Base-by-base conservation (phyloP, 140 eudicot species). In the Stevia rebaudiana region DNA sequence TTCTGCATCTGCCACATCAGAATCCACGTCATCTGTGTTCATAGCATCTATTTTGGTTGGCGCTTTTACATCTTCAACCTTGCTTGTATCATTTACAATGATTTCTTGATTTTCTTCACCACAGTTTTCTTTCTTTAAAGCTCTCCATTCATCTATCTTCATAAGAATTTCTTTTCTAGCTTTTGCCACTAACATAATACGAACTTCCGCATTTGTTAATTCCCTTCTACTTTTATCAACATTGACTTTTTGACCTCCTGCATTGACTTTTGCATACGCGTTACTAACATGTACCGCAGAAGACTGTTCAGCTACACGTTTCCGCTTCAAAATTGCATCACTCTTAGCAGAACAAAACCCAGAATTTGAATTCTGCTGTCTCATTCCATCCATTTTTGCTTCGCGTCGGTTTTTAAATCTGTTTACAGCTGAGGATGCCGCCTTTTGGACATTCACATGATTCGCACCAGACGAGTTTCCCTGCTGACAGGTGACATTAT, bases 151-250 rank as follows among this genome's bases (percentile, higher is more conserved):
- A 17, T 25, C 55, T 18, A 78, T 15, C 42, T 78, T 74, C 75
- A 54, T 70, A 41, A 22, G 42, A 37, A 72, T 66, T 66, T 58
- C 82, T 21, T 49, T 71, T 41, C 74, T 59, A 3, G 82, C 70
- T 66, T 77, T 78, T 74, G 52, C 12, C 71, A 71, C 54, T 73
- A 82, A 73, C 73, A 82, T 74, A 24, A 8, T 41, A 36, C 83
- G 83, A 28, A 64, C 16, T 74, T 81, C 86, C 1, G 68, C 22
- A 37, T 36, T 72, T 40, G 80, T 17, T 43, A 78, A 59, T 50
- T 81, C 86, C 71, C 83, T 52, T 6, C 46, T 52, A 22, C 73
- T 61, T 30, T 77, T 70, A 12, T 73, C 63, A 42, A 31, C 11
- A 21, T 62, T 46, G 61, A 68, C 76, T 24, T 44, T 75, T 49